Percentiles rank a stretch among this genome's conserved stretches.
Evolutionary conservation across 2,329 filamentous ascomycete species (phyloP).

Genomic region (Exophiala viscosa): DNA sequence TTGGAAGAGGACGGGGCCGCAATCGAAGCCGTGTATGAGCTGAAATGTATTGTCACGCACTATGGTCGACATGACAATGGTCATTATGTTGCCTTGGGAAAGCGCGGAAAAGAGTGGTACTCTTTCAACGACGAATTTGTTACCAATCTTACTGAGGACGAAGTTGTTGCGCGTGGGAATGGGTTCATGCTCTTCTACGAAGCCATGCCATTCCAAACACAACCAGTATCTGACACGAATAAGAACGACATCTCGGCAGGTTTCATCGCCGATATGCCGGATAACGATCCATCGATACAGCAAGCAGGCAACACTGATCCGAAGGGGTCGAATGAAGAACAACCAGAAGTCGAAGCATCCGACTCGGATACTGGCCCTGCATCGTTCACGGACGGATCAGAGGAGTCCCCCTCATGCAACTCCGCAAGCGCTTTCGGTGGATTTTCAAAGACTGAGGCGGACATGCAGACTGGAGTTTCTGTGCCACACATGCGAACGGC

Average conservation of each 20-base stretch:
- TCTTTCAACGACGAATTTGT: slow-evolving; percentile 87
- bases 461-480: background rate
- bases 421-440: background rate
- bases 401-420: background rate
- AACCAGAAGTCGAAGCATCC: background rate
- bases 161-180: slow-evolving; percentile 70
- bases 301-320: no score
- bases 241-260: background rate
- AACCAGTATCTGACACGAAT: background rate
- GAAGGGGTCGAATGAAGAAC: no score
- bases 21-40: slow-evolving; percentile 58
- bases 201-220: slow-evolving; percentile 34
- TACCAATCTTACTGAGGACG: slow-evolving; percentile 65
- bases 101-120: slow-evolving; percentile 65
- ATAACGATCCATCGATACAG: no score
- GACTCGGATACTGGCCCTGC: background rate
- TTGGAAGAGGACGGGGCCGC: slow-evolving; percentile 45
- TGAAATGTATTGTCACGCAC: slow-evolving; percentile 83
- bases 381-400: no score
- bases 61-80: slow-evolving; percentile 90
- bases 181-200: slow-evolving; percentile 99
- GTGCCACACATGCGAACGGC: background rate
- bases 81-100: slow-evolving; percentile 89
- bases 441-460: background rate
- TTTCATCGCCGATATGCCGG: background rate